Evolutionary conservation across 164 flowering plant species (phyloP).

Genomic region (Nymphaea colorata): DNA sequence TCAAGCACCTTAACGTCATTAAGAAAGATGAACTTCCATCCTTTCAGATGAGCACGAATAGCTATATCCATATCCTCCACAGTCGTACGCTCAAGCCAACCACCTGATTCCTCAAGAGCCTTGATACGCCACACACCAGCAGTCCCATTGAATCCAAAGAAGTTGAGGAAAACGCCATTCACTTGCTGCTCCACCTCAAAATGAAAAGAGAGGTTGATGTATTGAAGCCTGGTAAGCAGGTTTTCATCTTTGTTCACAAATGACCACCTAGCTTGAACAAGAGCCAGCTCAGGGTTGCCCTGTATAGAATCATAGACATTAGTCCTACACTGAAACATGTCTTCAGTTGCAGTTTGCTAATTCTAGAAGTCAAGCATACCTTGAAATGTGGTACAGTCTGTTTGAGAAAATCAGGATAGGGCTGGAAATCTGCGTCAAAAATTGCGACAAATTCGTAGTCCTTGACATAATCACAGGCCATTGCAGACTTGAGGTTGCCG

Average conservation of each 20-base stretch:
- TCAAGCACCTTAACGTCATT: constrained; percentile 82
- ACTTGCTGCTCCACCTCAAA: constrained; percentile 99
- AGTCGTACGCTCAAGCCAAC: constrained; percentile 95
- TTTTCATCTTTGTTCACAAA: constrained; percentile 98
- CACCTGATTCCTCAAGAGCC: constrained; percentile 93
- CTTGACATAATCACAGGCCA: constrained; percentile 89
- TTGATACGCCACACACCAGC: constrained; percentile 99
- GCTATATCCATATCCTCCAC: constrained; percentile 99
- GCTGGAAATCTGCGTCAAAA: constrained; percentile 98
- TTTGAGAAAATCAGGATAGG: constrained; percentile 85
- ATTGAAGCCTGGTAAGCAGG: constrained; percentile 89
- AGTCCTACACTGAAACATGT: not conserved
- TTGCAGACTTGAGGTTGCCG: constrained; percentile 94
- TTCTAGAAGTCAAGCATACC: constrained; percentile 27
- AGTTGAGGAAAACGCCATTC: constrained; percentile 79
- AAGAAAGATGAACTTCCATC: constrained; percentile 91
- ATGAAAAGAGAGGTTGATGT: constrained; percentile 80
- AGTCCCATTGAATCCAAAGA: constrained; percentile 96
- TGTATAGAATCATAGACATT: constrained; percentile 12
- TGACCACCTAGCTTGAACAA: constrained; percentile 90
- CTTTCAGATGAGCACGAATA: constrained; percentile 91
- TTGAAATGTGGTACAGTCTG: constrained; percentile 84
- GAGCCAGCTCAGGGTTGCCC: constrained; percentile 79
- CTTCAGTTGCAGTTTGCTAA: not conserved
- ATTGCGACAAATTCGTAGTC: constrained; percentile 95